Evolutionary conservation across 257 asterid species (phyloP), one percentile per base, ranked within the genome.

Genomic region (Cynanchum wilfordii): DNA sequence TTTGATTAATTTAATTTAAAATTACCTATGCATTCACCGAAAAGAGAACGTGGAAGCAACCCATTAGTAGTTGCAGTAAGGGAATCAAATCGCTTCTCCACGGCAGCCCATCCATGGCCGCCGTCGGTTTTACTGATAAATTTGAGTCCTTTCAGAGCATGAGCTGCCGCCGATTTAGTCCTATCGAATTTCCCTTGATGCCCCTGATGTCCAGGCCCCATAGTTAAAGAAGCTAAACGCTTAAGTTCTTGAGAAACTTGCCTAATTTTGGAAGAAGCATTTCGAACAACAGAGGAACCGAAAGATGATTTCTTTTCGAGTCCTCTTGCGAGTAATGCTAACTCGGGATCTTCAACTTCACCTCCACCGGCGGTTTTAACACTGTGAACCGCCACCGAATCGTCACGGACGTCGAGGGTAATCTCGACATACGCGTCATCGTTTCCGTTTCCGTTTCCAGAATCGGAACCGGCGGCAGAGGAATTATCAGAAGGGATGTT

Each of bases 331-430:
- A 93, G 84, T 70, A 93, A 78, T 11, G 94, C 85, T 64, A 93
- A 80, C 86, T 91, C 98, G 0, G 96, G 97, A 55, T 89, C 97
- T 80, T 93, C 96, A 78, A 89, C 88, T 65, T 87, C 91, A 3
- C 86, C 95, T 4, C 97, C 98, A 20, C 84, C 94, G 30, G 97
- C 94, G 3, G 90, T 82, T 77, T 87, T 93, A 4, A 93, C 92
- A 73, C 97, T 91, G 83, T 89, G 96, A 22, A 93, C 96, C 44
- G 98, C 98, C 82, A 93, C 97, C 27, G 98, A 84, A 69, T 93
- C 97, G 22, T 89, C 95, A 27, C 87, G 76, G 19, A 94, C 93
- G 74, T 94, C 96, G 49, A 94, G 92, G 24, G 97, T 94, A 76
- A 91, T 94, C 83, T 94, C 97, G 1, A 94, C 98, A 68, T 92